A percentile compares a stretch with the other conserved stretches of the same genome.
These are phyloP conservation scores for Tricholoma bakamatsutake DNA, from an alignment of 768 basidiomycete species.

Conservation along the genomic window DNA sequence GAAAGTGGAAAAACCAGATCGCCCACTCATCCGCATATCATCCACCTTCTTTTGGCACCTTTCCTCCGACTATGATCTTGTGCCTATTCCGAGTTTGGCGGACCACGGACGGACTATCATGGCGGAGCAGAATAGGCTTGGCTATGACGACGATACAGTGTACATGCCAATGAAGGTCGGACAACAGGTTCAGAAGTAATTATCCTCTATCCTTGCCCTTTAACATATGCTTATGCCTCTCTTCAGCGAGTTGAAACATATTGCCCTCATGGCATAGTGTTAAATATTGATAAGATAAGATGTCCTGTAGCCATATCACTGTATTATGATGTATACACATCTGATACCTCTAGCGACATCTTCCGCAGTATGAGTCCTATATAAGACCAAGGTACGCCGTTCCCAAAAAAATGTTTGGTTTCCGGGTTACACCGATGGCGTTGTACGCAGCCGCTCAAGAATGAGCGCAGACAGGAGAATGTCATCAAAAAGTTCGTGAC, in stretches of 20 bases:
- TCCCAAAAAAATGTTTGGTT: neutral
- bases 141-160: slow-evolving; percentile 33
- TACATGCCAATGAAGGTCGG: slow-evolving; percentile 85
- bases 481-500: slow-evolving; percentile 36
- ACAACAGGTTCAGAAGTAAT: slow-evolving; percentile 79
- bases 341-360: too few species aligned
- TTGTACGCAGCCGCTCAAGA: slow-evolving; percentile 35
- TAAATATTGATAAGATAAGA: neutral
- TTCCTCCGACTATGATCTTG: slow-evolving; percentile 77
- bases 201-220: neutral
- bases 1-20: slow-evolving; percentile 51
- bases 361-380: too few species aligned
- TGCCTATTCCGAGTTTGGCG: slow-evolving; percentile 50
- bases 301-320: neutral
- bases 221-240: neutral
- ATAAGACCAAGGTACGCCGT: too few species aligned
- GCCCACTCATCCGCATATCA: slow-evolving; percentile 93
- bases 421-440: slow-evolving; percentile 21
- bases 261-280: slow-evolving; percentile 49
- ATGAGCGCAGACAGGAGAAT: slow-evolving; percentile 36
- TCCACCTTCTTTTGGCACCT: slow-evolving; percentile 97
- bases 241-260: slow-evolving; percentile 71
- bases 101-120: slow-evolving; percentile 41
- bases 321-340: neutral
- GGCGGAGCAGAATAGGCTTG: slow-evolving; percentile 31